Conservation (phyloP, 1,284 basidiomycete species). For the Mrakiaceae sp. region DNA sequence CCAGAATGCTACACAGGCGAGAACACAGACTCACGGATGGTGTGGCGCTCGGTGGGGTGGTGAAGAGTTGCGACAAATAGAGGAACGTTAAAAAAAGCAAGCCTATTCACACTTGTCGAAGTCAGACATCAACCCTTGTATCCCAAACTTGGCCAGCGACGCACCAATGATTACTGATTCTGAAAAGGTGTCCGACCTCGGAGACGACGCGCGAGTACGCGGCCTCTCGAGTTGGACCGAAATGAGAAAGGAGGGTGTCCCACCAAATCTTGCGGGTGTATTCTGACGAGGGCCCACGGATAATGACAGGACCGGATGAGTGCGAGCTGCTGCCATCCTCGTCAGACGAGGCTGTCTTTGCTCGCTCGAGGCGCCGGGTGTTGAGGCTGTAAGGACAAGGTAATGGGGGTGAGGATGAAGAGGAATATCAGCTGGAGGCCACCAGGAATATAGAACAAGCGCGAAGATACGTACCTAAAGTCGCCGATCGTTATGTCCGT, state of each 20-base stretch:
- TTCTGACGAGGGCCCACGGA: conserved; percentile 6
- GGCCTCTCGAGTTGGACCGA: neutral
- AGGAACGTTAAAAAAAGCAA: neutral
- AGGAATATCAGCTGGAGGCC: neutral
- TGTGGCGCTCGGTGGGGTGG: conserved; percentile 6
- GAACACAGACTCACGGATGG: neutral
- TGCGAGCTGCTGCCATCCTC: neutral
- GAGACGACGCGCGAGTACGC: conserved; percentile 1
- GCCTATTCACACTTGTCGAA: neutral
- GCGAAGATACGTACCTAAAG: neutral
- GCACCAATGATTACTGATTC: conserved; percentile 6
- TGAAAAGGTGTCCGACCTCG: conserved; percentile 1
- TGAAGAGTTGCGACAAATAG: conserved; percentile 11
- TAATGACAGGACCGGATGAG: neutral
- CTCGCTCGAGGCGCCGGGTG: neutral
- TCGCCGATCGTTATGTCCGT: no score
- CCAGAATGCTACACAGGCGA: neutral
- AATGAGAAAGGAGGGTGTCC: conserved; percentile 9
- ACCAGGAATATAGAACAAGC: neutral
- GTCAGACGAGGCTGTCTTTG: neutral
- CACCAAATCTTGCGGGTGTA: conserved; percentile 13
- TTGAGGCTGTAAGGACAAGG: neutral
- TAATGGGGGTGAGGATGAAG: neutral
- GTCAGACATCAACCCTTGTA: neutral
- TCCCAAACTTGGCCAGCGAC: neutral